Conservation (phyloP, 2,329 filamentous ascomycete species). For the Pseudogymnoascus sp. region DNA sequence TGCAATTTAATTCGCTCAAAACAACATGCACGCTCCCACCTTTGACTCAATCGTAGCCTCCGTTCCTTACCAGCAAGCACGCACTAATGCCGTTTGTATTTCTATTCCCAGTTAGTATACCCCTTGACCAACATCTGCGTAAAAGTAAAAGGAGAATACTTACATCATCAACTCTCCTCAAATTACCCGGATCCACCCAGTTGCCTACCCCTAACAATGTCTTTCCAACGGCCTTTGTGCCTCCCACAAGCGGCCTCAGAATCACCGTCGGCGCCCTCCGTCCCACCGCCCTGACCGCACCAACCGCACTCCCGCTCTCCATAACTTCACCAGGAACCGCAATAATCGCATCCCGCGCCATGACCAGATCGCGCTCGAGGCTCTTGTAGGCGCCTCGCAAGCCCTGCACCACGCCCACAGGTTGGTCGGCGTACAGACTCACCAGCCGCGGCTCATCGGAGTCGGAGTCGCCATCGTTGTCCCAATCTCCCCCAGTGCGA, state of each 20-base stretch:
- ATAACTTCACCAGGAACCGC: conserved; percentile 87
- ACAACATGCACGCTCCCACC: neutral
- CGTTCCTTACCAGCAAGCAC: neutral
- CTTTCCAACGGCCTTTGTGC: conserved; percentile 80
- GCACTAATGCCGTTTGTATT: conserved; percentile 30
- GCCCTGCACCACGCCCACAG: conserved; percentile 79
- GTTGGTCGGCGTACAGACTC: conserved; percentile 89
- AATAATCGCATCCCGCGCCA: conserved; percentile 85
- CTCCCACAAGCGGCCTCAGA: conserved; percentile 81
- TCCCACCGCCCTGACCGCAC: conserved; percentile 70
- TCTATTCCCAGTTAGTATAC: conserved; percentile 18
- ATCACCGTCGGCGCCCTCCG: conserved; percentile 88
- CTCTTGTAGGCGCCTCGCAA: conserved; percentile 75
- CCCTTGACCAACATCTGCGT: conserved; percentile 3
- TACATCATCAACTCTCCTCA: conserved; percentile 80
- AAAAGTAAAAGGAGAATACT: conserved; percentile 41
- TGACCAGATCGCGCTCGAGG: conserved; percentile 76
- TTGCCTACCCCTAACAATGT: conserved; percentile 90
- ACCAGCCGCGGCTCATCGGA: conserved; percentile 70
- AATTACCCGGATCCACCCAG: conserved; percentile 74
- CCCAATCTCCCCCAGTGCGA: conserved; percentile 36
- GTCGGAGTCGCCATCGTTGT: conserved; percentile 55
- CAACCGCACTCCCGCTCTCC: conserved; percentile 74
- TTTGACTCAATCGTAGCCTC: neutral
- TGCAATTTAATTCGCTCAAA: conserved; percentile 8